Evolutionary conservation across 2,329 filamentous ascomycete species (phyloP).

Genomic region (Corinectria fuckeliana): DNA sequence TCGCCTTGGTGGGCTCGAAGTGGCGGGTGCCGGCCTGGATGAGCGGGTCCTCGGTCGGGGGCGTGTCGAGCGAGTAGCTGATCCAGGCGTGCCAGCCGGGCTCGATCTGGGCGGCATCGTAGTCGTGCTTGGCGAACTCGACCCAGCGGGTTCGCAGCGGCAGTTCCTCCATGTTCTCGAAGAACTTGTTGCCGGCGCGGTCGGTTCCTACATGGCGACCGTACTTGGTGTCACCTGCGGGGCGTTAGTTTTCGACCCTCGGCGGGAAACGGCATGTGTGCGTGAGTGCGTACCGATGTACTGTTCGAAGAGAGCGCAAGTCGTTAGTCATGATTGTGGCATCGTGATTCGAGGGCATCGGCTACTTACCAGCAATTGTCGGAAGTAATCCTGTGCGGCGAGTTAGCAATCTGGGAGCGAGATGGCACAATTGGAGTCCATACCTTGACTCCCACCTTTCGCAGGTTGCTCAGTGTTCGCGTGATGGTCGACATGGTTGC

Average conservation of each 20-base stretch:
- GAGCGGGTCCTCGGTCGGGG: slow-evolving; percentile 78
- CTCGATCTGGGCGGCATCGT: slow-evolving; percentile 84
- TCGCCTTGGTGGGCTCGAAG: slow-evolving; percentile 78
- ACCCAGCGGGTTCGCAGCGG: slow-evolving; percentile 97
- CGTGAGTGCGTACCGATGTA: slow-evolving; percentile 58
- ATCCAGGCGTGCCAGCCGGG: slow-evolving; percentile 99
- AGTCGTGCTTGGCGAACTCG: slow-evolving; percentile 90
- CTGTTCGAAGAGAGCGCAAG: slow-evolving; percentile 44
- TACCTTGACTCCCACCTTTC: slow-evolving; percentile 89
- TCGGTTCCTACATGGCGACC: slow-evolving; percentile 85
- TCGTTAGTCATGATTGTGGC: slow-evolving; percentile 34
- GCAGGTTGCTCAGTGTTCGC: slow-evolving; percentile 85
- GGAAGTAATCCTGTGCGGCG: slow-evolving; percentile 76
- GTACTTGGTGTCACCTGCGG: slow-evolving; percentile 92
- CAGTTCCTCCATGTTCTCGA: slow-evolving; percentile 93
- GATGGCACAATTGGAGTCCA: slow-evolving; percentile 23
- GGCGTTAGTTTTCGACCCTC: slow-evolving; percentile 6
- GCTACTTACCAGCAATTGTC: slow-evolving; percentile 86
- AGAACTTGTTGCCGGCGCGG: slow-evolving; percentile 96
- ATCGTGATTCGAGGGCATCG: slow-evolving; percentile 30
- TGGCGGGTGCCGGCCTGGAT: slow-evolving; percentile 69
- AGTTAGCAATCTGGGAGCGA: slow-evolving; percentile 25
- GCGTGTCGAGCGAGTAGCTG: slow-evolving; percentile 88
- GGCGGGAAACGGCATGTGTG: background rate
- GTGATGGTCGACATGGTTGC: slow-evolving; percentile 85